phyloP scores from a whole-genome alignment of 169 alveolate species.

The Plasmodium billcollinsi region DNA sequence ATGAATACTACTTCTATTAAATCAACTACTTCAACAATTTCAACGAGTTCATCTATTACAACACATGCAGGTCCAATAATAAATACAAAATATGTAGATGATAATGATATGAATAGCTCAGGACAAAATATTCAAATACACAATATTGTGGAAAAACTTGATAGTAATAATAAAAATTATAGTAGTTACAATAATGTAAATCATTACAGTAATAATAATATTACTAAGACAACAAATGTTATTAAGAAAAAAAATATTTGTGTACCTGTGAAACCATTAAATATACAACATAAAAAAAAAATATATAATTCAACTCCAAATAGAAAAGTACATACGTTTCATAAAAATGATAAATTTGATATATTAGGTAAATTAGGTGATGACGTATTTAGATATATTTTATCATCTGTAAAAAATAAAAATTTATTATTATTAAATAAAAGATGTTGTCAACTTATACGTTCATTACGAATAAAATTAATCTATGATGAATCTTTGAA shows the following conservation, averaged over 20 bases:
- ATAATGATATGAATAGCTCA: no score
- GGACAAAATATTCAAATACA: no score
- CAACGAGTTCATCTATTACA: no score
- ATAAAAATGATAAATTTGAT: conserved; percentile 44
- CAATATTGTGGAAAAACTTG: no score
- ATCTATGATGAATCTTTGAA: conserved; percentile 53
- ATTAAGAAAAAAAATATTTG: conserved; percentile 65
- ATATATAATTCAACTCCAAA: background rate
- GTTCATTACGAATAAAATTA: conserved; percentile 22
- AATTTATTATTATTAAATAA: conserved; percentile 37
- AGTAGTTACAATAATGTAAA: no score
- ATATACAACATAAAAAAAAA: conserved; percentile 17
- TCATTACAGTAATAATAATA: background rate
- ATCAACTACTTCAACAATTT: no score
- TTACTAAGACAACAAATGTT: background rate
- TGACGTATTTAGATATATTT: conserved; percentile 53
- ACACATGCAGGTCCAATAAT: no score
- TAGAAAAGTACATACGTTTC: conserved; percentile 10
- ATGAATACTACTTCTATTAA: background rate
- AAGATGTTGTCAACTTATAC: conserved; percentile 34
- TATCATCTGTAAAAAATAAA: conserved; percentile 53
- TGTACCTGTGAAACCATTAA: conserved; percentile 24
- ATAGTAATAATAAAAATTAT: no score
- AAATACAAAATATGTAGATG: no score
- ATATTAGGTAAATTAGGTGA: conserved; percentile 51